Base-by-base conservation (phyloP, 2,329 filamentous ascomycete genomes). In the Fusarium napiforme region DNA sequence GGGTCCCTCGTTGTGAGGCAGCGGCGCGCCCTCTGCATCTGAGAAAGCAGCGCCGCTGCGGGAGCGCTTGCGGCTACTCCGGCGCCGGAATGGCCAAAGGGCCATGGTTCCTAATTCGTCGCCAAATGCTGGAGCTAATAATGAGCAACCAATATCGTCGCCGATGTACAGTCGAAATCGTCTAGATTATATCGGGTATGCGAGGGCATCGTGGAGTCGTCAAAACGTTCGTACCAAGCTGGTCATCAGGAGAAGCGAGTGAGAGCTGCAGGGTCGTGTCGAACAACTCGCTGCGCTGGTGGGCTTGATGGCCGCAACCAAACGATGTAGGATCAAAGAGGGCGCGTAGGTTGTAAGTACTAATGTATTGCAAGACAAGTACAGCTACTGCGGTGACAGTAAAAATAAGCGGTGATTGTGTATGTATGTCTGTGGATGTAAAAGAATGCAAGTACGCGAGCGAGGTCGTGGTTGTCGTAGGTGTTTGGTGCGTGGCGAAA, bases 11-110 rank as follows among this genome's bases (percentile, higher is more conserved):
- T 80, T 81, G 39, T 81, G 81, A 71, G 81, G 82, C 69, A 75
- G 79, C 56, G 80, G 75, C 39, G 78, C 64, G 19, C 84, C 84
- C 80, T 90, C 86, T 78, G 86, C 82, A 77, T 87, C 87, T 67
- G 87, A 83, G 74, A 88, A 82, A 75, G 87, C 87, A 76, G 87
- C 88, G 81, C 89, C 82, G 73, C 84, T 84, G 68, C 84, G 83
- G 72, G 86, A 82, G 79, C 87, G 85, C 83, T 86, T 90, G 83
- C 91, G 91, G 82, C 90, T 91, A 83, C 89, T 91, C 84, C 88
- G 92, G 79, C 92, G 91, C 83, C 91, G 88, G 83, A 97, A 97
- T 70, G 92, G 93, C 94, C 94, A 97, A 82, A 95, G 85, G 81
- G 92, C 90, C 93, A 96, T 96, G 64, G 81, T 75, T 77, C 62